Conservation (phyloP, 345 rosid species). For the Citrus reticulata region DNA sequence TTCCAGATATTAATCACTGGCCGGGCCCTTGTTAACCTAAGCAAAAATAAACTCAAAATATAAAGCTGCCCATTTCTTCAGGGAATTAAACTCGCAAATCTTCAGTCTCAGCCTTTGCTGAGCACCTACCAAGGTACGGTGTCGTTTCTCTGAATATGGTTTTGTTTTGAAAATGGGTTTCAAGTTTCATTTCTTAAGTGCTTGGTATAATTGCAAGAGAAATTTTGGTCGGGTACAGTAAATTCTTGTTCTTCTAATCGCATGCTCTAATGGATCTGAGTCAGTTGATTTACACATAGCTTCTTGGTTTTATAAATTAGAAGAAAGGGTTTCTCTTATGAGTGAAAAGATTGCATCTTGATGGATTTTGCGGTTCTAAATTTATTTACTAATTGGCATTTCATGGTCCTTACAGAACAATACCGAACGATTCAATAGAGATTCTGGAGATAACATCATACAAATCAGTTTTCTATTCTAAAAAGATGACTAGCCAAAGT, state of each 20-base stretch:
- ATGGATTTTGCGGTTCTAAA: background rate
- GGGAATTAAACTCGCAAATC: background rate
- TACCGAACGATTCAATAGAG: background rate
- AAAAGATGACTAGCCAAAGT: slow-evolving; percentile 50
- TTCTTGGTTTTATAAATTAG: background rate
- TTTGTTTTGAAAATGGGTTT: background rate
- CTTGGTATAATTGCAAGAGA: background rate
- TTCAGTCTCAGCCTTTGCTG: background rate
- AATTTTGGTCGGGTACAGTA: background rate
- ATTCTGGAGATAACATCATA: background rate
- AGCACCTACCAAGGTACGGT: background rate
- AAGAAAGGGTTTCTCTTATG: too few species aligned
- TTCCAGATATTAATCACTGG: background rate
- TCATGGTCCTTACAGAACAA: slow-evolving; percentile 3
- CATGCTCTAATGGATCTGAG: background rate
- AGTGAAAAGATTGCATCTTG: background rate
- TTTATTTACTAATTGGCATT: background rate
- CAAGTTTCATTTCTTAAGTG: background rate
- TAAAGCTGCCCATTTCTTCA: background rate
- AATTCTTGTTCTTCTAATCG: background rate
- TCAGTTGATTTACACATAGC: background rate
- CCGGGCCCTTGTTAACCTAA: background rate
- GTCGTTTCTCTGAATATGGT: background rate
- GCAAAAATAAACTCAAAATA: background rate
- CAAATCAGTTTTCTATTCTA: background rate